These are phyloP conservation scores for Gnetum montanum DNA, from an alignment of 75 land plant genomes.

Conservation along the genomic window DNA sequence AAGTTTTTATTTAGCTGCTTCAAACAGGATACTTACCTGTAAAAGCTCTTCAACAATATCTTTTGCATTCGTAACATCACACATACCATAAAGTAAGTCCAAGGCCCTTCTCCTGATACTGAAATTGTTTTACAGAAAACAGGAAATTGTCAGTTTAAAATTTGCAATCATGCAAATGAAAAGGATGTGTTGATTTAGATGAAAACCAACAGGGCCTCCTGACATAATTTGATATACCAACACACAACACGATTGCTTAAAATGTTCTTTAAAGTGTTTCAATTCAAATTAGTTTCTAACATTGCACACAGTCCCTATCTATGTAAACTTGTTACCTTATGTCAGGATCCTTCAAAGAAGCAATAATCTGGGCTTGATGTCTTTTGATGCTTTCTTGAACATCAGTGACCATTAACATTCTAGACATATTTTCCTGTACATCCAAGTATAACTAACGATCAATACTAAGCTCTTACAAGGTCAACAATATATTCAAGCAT, in stretches of 20 bases:
- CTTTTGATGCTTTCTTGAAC: conserved; percentile 96
- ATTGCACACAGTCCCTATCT: too few species aligned
- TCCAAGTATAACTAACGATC: background rate
- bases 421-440: conserved; percentile 96
- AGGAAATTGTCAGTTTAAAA: too few species aligned
- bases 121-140: too few species aligned
- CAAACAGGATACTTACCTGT: conserved; percentile 54
- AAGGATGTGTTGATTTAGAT: too few species aligned
- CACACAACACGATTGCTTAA: too few species aligned
- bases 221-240: too few species aligned
- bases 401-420: conserved; percentile 97
- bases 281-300: too few species aligned
- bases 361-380: conserved; percentile 96
- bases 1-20: too few species aligned
- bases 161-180: too few species aligned
- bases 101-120: conserved; percentile 96
- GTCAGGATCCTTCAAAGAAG: conserved; percentile 97
- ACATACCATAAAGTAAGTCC: conserved; percentile 97
- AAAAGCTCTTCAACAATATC: conserved; percentile 97
- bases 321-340: conserved; percentile 83
- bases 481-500: background rate
- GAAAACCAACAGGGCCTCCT: too few species aligned
- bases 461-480: background rate
- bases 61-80: conserved; percentile 96
- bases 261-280: too few species aligned